Conservation (phyloP, 2,329 filamentous ascomycete species). For the Thelonectria discophora region DNA sequence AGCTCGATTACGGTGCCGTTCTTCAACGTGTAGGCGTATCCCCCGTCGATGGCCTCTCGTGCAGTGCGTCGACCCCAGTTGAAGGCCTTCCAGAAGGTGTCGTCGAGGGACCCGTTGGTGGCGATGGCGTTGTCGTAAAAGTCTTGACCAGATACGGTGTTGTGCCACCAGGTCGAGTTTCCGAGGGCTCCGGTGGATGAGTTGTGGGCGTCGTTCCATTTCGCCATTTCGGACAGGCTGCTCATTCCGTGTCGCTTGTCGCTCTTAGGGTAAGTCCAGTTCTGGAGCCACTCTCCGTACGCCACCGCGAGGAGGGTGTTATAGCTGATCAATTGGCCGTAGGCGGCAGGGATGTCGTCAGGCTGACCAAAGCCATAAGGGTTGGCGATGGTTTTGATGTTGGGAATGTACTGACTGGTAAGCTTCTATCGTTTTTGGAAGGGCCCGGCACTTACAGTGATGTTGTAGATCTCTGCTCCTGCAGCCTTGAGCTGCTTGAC, state of each 20-base stretch:
- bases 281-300: conserved; percentile 32
- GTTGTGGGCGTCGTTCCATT: conserved; percentile 34
- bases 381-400: conserved; percentile 15
- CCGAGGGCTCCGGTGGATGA: conserved; percentile 27
- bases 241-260: conserved; percentile 30
- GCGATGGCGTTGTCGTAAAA: conserved; percentile 21
- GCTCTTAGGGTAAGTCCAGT: conserved; percentile 25
- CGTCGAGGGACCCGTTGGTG: conserved; percentile 18
- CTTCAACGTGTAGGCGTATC: neutral
- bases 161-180: conserved; percentile 33
- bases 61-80: conserved; percentile 17
- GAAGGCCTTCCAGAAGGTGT: conserved; percentile 19
- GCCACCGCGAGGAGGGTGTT: conserved; percentile 32
- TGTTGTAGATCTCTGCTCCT: conserved; percentile 21
- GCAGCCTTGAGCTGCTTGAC: conserved; percentile 6
- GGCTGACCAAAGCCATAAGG: conserved; percentile 28
- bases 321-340: conserved; percentile 24
- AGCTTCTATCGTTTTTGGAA: too few species aligned
- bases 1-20: conserved; percentile 20
- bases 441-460: conserved; percentile 3
- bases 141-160: conserved; percentile 24
- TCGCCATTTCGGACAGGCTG: conserved; percentile 26
- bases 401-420: too few species aligned
- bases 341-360: conserved; percentile 11
- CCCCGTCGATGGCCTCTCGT: conserved; percentile 7